Conservation (phyloP, 2,329 filamentous ascomycete genomes). For the Nemania serpens region DNA sequence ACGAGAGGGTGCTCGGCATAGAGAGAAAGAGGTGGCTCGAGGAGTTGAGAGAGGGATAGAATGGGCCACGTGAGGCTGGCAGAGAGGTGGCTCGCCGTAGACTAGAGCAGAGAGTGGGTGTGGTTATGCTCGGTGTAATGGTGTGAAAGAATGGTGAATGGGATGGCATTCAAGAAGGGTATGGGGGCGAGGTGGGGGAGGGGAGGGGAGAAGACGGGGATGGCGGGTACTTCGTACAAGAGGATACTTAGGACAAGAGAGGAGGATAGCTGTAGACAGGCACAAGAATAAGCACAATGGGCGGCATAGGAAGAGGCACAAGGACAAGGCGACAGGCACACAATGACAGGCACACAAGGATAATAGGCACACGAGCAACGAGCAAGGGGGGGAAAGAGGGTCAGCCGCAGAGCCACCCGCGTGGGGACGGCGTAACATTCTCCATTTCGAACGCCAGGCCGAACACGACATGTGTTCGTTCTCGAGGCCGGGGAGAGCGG, state of each 20-base stretch:
- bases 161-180: not conserved
- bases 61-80: slow-evolving; percentile 37
- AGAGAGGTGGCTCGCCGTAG: slow-evolving; percentile 14
- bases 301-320: not conserved
- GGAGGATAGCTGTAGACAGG: not conserved
- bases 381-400: slow-evolving; percentile 25
- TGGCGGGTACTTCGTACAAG: not conserved
- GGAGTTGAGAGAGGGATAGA: slow-evolving; percentile 15
- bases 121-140: slow-evolving; percentile 22
- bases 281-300: not conserved
- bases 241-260: not conserved
- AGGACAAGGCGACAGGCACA: not conserved
- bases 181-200: not conserved
- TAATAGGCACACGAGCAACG: slow-evolving; percentile 11
- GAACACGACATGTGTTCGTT: slow-evolving; percentile 7
- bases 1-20: not conserved
- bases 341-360: not conserved
- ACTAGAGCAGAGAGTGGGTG: slow-evolving; percentile 17
- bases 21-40: slow-evolving; percentile 25
- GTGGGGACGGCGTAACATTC: slow-evolving; percentile 3
- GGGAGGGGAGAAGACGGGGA: not conserved
- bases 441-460: not conserved
- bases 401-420: slow-evolving; percentile 5
- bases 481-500: not conserved
- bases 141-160: slow-evolving; percentile 7